phyloP scores from a whole-genome alignment of 1,139 yeast species.

The Lodderomyces margitis region DNA sequence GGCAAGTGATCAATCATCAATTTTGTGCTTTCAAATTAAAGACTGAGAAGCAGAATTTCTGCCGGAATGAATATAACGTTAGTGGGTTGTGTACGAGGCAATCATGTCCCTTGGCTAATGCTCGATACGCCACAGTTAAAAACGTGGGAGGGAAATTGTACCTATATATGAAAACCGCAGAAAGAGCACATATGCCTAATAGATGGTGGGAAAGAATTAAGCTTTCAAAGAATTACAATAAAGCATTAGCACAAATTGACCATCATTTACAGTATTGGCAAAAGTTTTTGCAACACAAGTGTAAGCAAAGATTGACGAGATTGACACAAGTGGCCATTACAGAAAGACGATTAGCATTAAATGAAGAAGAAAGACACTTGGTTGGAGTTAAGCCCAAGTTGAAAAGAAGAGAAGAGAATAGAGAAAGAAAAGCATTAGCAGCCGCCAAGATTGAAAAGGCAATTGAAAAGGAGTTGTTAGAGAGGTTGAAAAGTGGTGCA shows the following conservation, averaged over 20 bases:
- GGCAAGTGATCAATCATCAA: constrained; percentile 89
- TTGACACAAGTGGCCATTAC: constrained; percentile 94
- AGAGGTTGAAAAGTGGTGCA: constrained; percentile 94
- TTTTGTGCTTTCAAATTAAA: constrained; percentile 86
- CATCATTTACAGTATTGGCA: constrained; percentile 90
- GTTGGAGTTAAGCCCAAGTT: constrained; percentile 93
- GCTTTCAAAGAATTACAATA: constrained; percentile 81
- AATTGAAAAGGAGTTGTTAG: constrained; percentile 90
- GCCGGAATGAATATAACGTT: constrained; percentile 86
- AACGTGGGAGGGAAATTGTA: constrained; percentile 84
- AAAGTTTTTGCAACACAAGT: constrained; percentile 83
- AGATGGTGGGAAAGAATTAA: constrained; percentile 93
- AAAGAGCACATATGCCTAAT: constrained; percentile 92
- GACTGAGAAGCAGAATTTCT: constrained; percentile 79
- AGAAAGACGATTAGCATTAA: constrained; percentile 89
- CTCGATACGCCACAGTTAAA: constrained; percentile 93
- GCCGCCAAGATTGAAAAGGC: constrained; percentile 97
- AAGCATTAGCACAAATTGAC: constrained; percentile 86
- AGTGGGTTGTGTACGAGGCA: constrained; percentile 89
- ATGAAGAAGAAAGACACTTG: constrained; percentile 88
- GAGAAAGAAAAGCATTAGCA: constrained; percentile 93
- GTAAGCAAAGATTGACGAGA: constrained; percentile 93
- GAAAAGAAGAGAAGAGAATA: constrained; percentile 85
- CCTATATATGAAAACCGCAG: constrained; percentile 95
- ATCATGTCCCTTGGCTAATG: constrained; percentile 94